These are phyloP conservation scores for Alternaria sp. DNA, from an alignment of 2,329 filamentous ascomycete genomes.

Conservation along the genomic window DNA sequence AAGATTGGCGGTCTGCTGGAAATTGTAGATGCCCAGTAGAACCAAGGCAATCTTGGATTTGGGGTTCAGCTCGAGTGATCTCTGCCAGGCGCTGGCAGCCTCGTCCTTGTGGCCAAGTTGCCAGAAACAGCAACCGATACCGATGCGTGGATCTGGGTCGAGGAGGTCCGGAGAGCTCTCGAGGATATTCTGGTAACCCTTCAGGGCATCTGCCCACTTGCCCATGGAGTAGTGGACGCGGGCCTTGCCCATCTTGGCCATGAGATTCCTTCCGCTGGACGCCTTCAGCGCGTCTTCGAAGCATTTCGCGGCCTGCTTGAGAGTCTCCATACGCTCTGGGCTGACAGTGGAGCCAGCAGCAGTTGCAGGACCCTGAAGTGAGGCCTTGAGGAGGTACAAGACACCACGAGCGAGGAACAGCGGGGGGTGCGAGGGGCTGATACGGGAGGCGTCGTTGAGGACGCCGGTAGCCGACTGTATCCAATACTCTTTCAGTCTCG, in stretches of 20 bases:
- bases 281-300: constrained; percentile 93
- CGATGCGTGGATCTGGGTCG: constrained; percentile 94
- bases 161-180: constrained; percentile 84
- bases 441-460: constrained; percentile 92
- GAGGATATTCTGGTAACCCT: constrained; percentile 86
- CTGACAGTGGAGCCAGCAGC: constrained; percentile 70
- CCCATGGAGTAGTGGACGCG: constrained; percentile 86
- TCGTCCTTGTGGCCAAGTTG: constrained; percentile 94
- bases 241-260: constrained; percentile 90
- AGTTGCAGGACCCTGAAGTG: constrained; percentile 79
- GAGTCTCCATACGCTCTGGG: constrained; percentile 76
- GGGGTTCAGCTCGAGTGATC: constrained; percentile 80
- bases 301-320: constrained; percentile 86
- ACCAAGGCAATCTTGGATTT: constrained; percentile 91
- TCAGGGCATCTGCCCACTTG: constrained; percentile 83
- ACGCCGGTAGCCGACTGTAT: constrained; percentile 88
- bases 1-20: constrained; percentile 84
- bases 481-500: constrained; percentile 92
- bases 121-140: constrained; percentile 97
- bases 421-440: constrained; percentile 91
- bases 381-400: constrained; percentile 85
- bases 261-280: constrained; percentile 86
- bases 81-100: constrained; percentile 88
- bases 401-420: constrained; percentile 92
- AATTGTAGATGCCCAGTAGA: constrained; percentile 86